Percentiles rank a stretch among this genome's conserved stretches.
These are phyloP conservation scores for Saturnispora zaruensis DNA, from an alignment of 805 yeast species.

Conservation along the genomic window DNA sequence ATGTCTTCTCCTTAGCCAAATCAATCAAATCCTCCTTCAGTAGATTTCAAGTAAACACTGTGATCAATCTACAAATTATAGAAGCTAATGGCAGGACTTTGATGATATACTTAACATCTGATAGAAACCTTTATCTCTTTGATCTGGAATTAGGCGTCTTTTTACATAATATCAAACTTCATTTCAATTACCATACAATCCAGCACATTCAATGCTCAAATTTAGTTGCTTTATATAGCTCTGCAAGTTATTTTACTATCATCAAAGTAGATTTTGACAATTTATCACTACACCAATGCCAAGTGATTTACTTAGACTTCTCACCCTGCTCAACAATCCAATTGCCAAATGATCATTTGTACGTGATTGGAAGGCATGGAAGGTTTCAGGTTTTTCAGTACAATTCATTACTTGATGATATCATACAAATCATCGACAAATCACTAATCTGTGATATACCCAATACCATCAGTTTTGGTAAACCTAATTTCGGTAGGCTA, in stretches of 20 bases:
- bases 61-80: neutral
- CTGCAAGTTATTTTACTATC: conserved; percentile 3
- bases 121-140: neutral
- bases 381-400: conserved; percentile 16
- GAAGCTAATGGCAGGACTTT: neutral
- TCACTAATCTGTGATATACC: neutral
- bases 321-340: conserved; percentile 20
- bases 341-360: conserved; percentile 16
- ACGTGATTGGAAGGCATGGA: conserved; percentile 18
- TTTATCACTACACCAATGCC: neutral
- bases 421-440: conserved; percentile 3
- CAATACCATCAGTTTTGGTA: conserved; percentile 9
- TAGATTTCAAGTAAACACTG: neutral
- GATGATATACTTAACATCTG: neutral
- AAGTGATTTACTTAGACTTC: conserved; percentile 15
- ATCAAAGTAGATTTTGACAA: neutral
- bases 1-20: neutral
- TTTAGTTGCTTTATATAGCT: conserved; percentile 3
- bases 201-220: conserved; percentile 4
- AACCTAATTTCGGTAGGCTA: conserved; percentile 19
- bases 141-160: conserved; percentile 5
- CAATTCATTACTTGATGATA: conserved; percentile 4
- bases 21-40: neutral
- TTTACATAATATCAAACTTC: neutral
- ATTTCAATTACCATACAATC: conserved; percentile 4